These are phyloP conservation scores for Epicoccum sorghinum DNA, from an alignment of 2,329 filamentous ascomycete genomes.

Conservation along the genomic window DNA sequence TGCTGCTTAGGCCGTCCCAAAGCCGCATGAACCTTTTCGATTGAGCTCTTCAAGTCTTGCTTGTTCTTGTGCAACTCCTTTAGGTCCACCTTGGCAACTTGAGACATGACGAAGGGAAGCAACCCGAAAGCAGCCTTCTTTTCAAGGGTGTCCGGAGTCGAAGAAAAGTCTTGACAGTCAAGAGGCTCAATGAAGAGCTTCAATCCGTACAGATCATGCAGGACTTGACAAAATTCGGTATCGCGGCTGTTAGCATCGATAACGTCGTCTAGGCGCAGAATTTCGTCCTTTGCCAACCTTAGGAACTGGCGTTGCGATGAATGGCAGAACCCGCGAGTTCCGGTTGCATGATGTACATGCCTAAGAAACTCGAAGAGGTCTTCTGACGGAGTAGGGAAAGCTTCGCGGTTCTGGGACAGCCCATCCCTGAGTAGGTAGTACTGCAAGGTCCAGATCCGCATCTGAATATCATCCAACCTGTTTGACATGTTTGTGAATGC, in stretches of 20 bases:
- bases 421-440: conserved; percentile 81
- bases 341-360: conserved; percentile 81
- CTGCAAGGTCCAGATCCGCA: conserved; percentile 85
- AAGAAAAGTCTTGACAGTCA: conserved; percentile 69
- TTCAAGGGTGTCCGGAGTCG: conserved; percentile 75
- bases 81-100: conserved; percentile 83
- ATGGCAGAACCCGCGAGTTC: conserved; percentile 84
- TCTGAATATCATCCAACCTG: conserved; percentile 83
- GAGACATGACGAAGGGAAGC: conserved; percentile 80
- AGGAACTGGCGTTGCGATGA: conserved; percentile 85
- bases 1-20: conserved; percentile 79
- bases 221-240: conserved; percentile 76
- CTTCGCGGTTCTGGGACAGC: conserved; percentile 67
- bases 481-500: conserved; percentile 60
- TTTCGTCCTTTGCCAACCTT: conserved; percentile 84
- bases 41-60: conserved; percentile 85
- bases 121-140: conserved; percentile 79
- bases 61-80: conserved; percentile 94
- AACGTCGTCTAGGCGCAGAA: conserved; percentile 75
- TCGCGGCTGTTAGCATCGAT: conserved; percentile 72
- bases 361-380: conserved; percentile 81
- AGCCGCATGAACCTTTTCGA: conserved; percentile 90
- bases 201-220: conserved; percentile 50
- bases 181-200: conserved; percentile 44
- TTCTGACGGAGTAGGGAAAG: conserved; percentile 70